phyloP scores from a whole-genome alignment of 2,329 filamentous ascomycete genomes.

The Dactylellina haptotyla region DNA sequence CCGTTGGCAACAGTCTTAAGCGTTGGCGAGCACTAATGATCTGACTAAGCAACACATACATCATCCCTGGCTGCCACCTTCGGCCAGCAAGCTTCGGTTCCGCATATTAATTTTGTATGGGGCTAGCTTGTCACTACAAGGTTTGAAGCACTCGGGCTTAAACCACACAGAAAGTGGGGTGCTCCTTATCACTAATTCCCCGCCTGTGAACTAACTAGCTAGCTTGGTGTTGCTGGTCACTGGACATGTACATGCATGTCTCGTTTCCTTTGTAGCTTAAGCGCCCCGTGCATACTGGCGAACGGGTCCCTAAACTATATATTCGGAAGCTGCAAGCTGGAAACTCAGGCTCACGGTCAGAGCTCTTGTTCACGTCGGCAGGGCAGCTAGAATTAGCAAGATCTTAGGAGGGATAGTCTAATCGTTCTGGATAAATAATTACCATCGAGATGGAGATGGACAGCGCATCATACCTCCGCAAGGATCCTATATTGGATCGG shows the following conservation, averaged over 20 bases:
- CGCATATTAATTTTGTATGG: background rate
- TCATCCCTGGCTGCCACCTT: too few relatives aligned
- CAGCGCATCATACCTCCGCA: conserved; percentile 39
- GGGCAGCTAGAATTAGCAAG: background rate
- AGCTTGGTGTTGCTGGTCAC: background rate
- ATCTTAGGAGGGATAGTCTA: background rate
- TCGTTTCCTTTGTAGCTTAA: conserved; percentile 20
- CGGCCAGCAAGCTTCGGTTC: too few relatives aligned
- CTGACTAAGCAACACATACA: too few relatives aligned
- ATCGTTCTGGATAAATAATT: too few relatives aligned
- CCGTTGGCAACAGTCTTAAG: too few relatives aligned
- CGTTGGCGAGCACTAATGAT: too few relatives aligned
- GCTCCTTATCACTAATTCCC: background rate
- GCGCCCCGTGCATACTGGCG: conserved; percentile 21
- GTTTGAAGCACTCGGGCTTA: background rate
- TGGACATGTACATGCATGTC: background rate
- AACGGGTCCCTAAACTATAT: conserved; percentile 2
- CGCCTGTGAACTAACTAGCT: background rate
- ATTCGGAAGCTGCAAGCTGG: conserved; percentile 10
- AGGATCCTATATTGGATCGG: background rate
- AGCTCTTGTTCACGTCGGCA: background rate
- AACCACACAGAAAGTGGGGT: background rate
- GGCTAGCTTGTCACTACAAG: too few relatives aligned
- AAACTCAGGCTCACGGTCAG: background rate
- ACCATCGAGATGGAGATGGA: too few relatives aligned